These are phyloP conservation scores for Scheffersomyces titani DNA, from an alignment of 1,139 yeast species.

Conservation along the genomic window DNA sequence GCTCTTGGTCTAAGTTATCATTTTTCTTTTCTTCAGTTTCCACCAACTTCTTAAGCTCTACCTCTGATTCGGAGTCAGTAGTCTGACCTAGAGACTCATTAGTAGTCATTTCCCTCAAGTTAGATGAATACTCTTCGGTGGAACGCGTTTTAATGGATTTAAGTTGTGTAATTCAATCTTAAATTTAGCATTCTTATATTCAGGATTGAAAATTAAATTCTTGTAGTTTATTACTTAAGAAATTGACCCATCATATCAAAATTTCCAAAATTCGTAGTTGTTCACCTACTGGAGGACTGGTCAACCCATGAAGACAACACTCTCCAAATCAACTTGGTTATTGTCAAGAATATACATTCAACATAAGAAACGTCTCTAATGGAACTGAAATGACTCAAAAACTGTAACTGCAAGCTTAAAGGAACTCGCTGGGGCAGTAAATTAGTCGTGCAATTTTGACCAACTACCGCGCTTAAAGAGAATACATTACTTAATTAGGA, in stretches of 20 bases:
- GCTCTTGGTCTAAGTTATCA: constrained; percentile 23
- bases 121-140: neutral
- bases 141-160: neutral
- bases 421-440: no score
- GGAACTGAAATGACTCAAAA: no score
- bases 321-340: neutral
- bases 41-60: neutral
- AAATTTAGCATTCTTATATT: neutral
- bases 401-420: no score
- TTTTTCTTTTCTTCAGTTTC: constrained; percentile 2
- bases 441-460: neutral
- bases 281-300: neutral
- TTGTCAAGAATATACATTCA: neutral
- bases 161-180: neutral
- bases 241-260: no score
- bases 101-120: neutral
- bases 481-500: neutral
- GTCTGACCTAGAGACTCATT: neutral
- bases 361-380: no score
- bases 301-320: neutral
- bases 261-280: no score
- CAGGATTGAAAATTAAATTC: neutral
- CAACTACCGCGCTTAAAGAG: neutral
- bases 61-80: neutral
- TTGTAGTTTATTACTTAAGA: no score